phyloP scores from a whole-genome alignment of 805 yeast species.

The Starmerella davenportii region DNA sequence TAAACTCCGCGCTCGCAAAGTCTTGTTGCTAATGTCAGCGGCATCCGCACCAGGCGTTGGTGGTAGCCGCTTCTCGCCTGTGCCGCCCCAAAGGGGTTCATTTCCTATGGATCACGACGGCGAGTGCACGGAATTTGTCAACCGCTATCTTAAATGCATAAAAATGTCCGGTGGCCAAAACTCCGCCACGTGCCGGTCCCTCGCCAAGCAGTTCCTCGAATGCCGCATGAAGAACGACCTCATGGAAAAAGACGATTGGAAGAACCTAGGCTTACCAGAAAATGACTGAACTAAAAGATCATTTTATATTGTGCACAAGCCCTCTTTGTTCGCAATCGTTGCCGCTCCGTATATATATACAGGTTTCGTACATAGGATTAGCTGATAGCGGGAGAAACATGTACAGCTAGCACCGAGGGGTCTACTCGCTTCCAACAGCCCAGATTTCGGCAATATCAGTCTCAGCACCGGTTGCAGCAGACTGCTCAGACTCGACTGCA shows the following conservation, averaged over 20 bases:
- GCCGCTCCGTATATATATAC: too few relatives aligned
- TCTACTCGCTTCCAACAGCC: slow-evolving; percentile 12
- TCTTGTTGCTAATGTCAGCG: slow-evolving; percentile 23
- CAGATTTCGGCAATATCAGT: slow-evolving; percentile 28
- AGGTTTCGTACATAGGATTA: too few relatives aligned
- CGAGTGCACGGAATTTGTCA: slow-evolving; percentile 66
- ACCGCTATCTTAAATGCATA: slow-evolving; percentile 58
- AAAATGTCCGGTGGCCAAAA: slow-evolving; percentile 62
- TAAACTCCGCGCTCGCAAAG: too few relatives aligned
- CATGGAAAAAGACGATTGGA: slow-evolving; percentile 44
- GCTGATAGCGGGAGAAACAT: too few relatives aligned
- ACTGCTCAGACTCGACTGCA: slow-evolving; percentile 71
- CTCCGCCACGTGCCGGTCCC: slow-evolving; percentile 73
- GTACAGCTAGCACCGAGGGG: too few relatives aligned
- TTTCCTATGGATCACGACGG: slow-evolving; percentile 82
- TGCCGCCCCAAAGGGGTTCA: slow-evolving; percentile 93
- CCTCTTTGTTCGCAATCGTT: too few relatives aligned
- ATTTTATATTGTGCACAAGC: too few relatives aligned
- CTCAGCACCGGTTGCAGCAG: slow-evolving; percentile 78
- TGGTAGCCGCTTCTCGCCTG: slow-evolving; percentile 31
- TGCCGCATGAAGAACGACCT: slow-evolving; percentile 76
- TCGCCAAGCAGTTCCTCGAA: slow-evolving; percentile 64
- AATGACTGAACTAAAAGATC: too few relatives aligned
- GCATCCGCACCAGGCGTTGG: slow-evolving; percentile 21
- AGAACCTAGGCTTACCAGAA: slow-evolving; percentile 31